Conservation (phyloP, 139 green algal genomes). For the Nannochloris sp. region DNA sequence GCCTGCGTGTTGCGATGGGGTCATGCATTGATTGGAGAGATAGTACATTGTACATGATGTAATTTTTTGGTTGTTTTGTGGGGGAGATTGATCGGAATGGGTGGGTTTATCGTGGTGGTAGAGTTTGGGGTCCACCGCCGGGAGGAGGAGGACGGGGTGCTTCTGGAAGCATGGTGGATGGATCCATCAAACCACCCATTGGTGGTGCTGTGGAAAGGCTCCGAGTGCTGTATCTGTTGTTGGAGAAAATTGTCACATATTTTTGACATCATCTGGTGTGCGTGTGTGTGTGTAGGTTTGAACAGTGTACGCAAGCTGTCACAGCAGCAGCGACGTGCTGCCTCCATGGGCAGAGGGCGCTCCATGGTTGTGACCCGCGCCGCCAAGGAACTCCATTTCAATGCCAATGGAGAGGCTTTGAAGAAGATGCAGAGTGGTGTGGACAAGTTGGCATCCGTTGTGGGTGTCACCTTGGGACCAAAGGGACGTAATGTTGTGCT, state of each 20-base stretch:
- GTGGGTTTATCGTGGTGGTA: background rate
- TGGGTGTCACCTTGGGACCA: slow-evolving; percentile 97
- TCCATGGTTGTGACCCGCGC: slow-evolving; percentile 20
- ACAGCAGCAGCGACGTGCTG: background rate
- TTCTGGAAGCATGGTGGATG: background rate
- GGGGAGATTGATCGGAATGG: background rate
- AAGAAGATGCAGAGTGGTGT: slow-evolving; percentile 94
- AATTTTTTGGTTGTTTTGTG: background rate
- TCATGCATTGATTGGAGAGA: too few relatives aligned
- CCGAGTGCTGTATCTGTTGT: too few relatives aligned
- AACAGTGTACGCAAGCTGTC: too few relatives aligned
- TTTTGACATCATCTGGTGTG: background rate
- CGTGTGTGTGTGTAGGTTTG: background rate
- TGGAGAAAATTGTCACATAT: too few relatives aligned
- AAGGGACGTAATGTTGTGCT: slow-evolving; percentile 99
- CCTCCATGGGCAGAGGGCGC: background rate
- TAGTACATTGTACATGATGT: too few relatives aligned
- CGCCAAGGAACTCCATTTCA: slow-evolving; percentile 99
- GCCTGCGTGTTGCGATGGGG: too few relatives aligned
- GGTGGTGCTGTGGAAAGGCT: background rate
- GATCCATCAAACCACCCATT: background rate
- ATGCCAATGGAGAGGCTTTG: slow-evolving; percentile 90
- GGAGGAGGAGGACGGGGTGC: background rate
- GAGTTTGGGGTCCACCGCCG: background rate
- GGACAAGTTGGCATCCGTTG: slow-evolving; percentile 96